These are phyloP conservation scores for Meyerozyma elateridarum DNA, from an alignment of 1,139 yeast species.

Conservation along the genomic window DNA sequence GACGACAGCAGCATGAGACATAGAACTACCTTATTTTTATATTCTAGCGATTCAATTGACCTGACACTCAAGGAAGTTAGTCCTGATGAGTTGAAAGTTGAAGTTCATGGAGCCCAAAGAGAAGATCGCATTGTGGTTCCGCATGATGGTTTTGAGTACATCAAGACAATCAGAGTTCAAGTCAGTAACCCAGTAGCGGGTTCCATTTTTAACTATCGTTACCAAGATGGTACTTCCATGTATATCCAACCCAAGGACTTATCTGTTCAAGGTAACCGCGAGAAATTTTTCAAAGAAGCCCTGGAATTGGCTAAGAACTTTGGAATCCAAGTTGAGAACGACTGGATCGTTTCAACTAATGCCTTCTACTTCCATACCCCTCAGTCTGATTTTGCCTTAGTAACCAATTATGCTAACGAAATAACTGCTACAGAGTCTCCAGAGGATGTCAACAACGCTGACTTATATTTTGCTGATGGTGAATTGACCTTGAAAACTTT, in stretches of 20 bases:
- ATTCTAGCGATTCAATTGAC: background rate
- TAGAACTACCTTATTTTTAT: slow-evolving; percentile 1
- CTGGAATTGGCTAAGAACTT: background rate
- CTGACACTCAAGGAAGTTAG: background rate
- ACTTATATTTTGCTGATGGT: background rate
- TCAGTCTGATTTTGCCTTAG: background rate
- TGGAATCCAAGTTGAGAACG: slow-evolving; percentile 1
- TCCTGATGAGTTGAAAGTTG: background rate
- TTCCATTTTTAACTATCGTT: slow-evolving; percentile 1
- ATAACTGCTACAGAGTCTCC: background rate
- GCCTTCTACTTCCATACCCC: slow-evolving; percentile 2
- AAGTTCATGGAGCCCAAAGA: background rate
- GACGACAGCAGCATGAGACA: too few species aligned
- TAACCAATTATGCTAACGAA: background rate
- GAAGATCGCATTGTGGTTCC: slow-evolving; percentile 1
- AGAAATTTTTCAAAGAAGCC: slow-evolving; percentile 1
- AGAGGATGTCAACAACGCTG: background rate
- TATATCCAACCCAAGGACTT: slow-evolving; percentile 1
- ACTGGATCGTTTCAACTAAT: slow-evolving; percentile 3
- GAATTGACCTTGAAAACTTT: background rate
- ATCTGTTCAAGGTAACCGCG: background rate
- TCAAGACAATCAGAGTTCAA: background rate
- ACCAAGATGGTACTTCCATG: slow-evolving; percentile 1
- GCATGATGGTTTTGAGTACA: slow-evolving; percentile 1
- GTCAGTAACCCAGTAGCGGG: background rate